Evolutionary conservation across 345 rosid species (phyloP).

Genomic region (Rhodomyrtus tomentosa): DNA sequence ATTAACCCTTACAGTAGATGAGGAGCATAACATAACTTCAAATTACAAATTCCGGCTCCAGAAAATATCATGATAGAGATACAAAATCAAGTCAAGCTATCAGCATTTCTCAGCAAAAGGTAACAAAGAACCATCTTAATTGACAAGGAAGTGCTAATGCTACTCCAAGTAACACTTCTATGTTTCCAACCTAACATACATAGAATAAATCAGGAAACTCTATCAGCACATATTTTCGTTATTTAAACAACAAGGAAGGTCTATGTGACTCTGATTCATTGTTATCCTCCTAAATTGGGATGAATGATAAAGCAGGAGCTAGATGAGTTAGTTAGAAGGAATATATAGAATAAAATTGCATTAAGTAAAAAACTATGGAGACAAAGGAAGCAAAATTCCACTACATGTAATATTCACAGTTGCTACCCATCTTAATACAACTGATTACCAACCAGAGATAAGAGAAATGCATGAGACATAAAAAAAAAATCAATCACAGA

Average conservation of each 20-base stretch:
- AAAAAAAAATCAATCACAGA: background rate
- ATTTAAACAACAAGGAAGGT: background rate
- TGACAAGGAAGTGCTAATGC: background rate
- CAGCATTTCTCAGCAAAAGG: background rate
- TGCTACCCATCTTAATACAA: constrained; percentile 91
- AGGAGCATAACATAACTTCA: background rate
- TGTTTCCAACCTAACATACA: background rate
- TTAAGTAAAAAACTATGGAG: background rate
- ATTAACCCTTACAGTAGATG: background rate
- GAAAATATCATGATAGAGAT: background rate
- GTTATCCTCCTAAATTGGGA: background rate
- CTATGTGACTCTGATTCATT: background rate
- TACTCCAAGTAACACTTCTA: background rate
- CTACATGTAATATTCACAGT: constrained; percentile 87
- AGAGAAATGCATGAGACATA: constrained; percentile 1
- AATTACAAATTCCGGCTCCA: background rate
- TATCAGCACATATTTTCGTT: background rate
- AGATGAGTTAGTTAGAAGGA: background rate
- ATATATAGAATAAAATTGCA: background rate
- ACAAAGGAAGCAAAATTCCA: constrained; percentile 1
- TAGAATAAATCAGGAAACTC: no score
- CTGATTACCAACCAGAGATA: constrained; percentile 51
- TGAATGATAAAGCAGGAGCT: background rate
- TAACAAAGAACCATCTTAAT: background rate
- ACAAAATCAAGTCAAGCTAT: background rate